Evolutionary conservation across 202 grass and related monocot genomes (phyloP).

Genomic region (Eragrostis tef): DNA sequence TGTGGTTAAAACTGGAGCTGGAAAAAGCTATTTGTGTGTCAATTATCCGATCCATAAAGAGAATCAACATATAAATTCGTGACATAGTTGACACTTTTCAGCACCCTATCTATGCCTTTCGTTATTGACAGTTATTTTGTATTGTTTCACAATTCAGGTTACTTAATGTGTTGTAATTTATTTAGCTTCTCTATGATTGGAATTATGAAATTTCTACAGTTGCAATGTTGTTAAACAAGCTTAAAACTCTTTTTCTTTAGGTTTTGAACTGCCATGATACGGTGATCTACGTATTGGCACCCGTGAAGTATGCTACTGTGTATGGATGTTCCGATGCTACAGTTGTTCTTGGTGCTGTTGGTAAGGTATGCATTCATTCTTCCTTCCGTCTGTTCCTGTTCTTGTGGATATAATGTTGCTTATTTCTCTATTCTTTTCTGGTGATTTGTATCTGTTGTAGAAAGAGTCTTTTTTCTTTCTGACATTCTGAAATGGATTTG

Average conservation of each 20-base stretch:
- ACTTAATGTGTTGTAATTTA: neutral
- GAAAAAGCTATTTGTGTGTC: neutral
- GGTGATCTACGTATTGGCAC: constrained; percentile 93
- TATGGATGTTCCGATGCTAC: constrained; percentile 83
- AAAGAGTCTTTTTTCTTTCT: constrained; percentile 25
- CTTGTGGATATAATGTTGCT: neutral
- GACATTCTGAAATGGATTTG: constrained; percentile 13
- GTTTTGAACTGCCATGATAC: constrained; percentile 98
- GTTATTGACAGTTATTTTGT: constrained; percentile 30
- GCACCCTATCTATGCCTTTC: constrained; percentile 1
- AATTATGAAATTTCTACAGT: constrained; percentile 17
- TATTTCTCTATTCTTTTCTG: neutral
- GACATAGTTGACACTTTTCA: neutral
- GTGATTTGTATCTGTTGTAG: constrained; percentile 3
- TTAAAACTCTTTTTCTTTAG: constrained; percentile 54
- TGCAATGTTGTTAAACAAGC: neutral
- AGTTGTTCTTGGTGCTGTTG: constrained; percentile 75
- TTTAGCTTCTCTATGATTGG: constrained; percentile 33
- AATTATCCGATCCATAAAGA: constrained; percentile 12
- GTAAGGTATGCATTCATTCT: constrained; percentile 66
- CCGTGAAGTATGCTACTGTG: constrained; percentile 73
- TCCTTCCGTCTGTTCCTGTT: constrained; percentile 21
- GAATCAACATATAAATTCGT: neutral
- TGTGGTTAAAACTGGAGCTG: constrained; percentile 7
- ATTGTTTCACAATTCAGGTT: constrained; percentile 1